These are phyloP conservation scores for Spiromyces aspiralis DNA, from an alignment of 371 early-diverging fungal species.

Conservation along the genomic window DNA sequence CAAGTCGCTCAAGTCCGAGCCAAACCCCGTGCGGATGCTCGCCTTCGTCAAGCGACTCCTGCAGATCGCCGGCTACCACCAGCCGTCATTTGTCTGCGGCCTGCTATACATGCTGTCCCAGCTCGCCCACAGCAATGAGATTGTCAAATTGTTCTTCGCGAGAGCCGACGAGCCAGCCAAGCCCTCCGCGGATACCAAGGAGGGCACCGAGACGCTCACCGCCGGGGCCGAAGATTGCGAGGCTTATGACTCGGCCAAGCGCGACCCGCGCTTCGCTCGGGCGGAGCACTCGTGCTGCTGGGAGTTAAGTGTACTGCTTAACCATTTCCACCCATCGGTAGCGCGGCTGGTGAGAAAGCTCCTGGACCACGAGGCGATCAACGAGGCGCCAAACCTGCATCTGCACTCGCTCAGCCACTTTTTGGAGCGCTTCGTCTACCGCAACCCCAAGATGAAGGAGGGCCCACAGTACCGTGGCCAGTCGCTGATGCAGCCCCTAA, in stretches of 20 bases:
- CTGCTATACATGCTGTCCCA: slow-evolving; percentile 67
- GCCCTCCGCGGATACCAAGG: slow-evolving; percentile 31
- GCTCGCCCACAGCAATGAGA: slow-evolving; percentile 29
- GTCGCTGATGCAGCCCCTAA: slow-evolving; percentile 38
- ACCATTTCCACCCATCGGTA: slow-evolving; percentile 89
- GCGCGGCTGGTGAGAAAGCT: slow-evolving; percentile 57
- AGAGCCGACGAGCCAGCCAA: slow-evolving; percentile 42
- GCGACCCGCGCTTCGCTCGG: slow-evolving; percentile 69
- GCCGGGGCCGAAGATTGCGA: slow-evolving; percentile 3
- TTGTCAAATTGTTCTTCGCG: slow-evolving; percentile 13
- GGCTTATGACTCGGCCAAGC: slow-evolving; percentile 65
- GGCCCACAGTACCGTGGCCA: slow-evolving; percentile 21
- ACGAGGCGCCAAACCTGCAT: slow-evolving; percentile 64
- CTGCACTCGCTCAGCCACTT: slow-evolving; percentile 84
- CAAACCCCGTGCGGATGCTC: slow-evolving; percentile 42
- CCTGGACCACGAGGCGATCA: slow-evolving; percentile 47
- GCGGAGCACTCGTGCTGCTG: slow-evolving; percentile 74
- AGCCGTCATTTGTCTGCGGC: slow-evolving; percentile 72
- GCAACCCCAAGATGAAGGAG: slow-evolving; percentile 65
- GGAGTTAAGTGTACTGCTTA: slow-evolving; percentile 66
- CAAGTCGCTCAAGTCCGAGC: slow-evolving; percentile 66
- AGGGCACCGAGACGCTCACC: no score
- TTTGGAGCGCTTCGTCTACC: slow-evolving; percentile 88
- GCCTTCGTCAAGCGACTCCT: slow-evolving; percentile 81
- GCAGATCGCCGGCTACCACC: slow-evolving; percentile 58